A percentile compares a stretch with the other conserved stretches of the same genome.
phyloP scores from a whole-genome alignment of 2,329 filamentous ascomycete species.

The Pleomassaria siparia region DNA sequence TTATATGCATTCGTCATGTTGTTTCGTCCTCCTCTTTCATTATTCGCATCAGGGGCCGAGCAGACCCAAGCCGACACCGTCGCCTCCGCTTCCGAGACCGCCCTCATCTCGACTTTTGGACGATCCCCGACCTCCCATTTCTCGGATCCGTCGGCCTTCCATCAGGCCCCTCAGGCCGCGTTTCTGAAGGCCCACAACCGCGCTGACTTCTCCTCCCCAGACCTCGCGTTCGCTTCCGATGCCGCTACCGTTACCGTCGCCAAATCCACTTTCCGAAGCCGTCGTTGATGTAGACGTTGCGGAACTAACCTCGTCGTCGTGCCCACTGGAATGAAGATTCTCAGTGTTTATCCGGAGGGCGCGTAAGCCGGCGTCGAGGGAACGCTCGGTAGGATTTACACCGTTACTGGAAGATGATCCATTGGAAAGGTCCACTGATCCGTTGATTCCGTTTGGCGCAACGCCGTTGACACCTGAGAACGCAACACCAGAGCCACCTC shows the following conservation, averaged over 20 bases:
- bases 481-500: slow-evolving; percentile 81
- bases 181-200: slow-evolving; percentile 94
- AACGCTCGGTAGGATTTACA: slow-evolving; percentile 18
- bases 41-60: slow-evolving; percentile 13
- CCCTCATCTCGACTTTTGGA: slow-evolving; percentile 34
- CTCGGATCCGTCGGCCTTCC: slow-evolving; percentile 86
- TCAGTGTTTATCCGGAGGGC: slow-evolving; percentile 55
- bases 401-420: slow-evolving; percentile 8
- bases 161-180: slow-evolving; percentile 87
- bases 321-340: slow-evolving; percentile 37
- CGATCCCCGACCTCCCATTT: slow-evolving; percentile 59
- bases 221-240: slow-evolving; percentile 59
- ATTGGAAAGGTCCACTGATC: slow-evolving; percentile 8
- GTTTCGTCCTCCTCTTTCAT: not conserved
- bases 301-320: slow-evolving; percentile 40
- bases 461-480: slow-evolving; percentile 48
- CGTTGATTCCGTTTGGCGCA: slow-evolving; percentile 31
- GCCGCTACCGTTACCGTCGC: slow-evolving; percentile 35
- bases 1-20: slow-evolving; percentile 5
- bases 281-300: slow-evolving; percentile 34
- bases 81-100: slow-evolving; percentile 18
- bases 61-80: slow-evolving; percentile 32
- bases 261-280: slow-evolving; percentile 36
- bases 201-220: slow-evolving; percentile 80
- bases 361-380: slow-evolving; percentile 37